phyloP scores from a whole-genome alignment of 192 early-diverging fungal species.

The Dimargaris verticillata region DNA sequence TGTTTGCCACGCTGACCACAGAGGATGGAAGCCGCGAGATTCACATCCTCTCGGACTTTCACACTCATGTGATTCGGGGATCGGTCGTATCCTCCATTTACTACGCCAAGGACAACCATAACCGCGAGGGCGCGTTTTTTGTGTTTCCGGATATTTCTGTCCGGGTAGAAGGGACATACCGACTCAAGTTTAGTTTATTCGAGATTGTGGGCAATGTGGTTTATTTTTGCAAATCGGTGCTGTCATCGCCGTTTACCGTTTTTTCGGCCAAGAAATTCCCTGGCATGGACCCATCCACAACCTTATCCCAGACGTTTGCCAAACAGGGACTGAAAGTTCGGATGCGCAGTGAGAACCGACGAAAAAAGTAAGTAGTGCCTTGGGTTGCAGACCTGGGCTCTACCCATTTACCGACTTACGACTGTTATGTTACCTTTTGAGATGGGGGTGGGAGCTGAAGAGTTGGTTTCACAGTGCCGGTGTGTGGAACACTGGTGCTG shows the following conservation, averaged over 20 bases:
- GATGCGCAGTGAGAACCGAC: conserved; percentile 67
- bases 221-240: conserved; percentile 75
- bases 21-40: conserved; percentile 70
- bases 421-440: no score
- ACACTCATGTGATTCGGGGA: conserved; percentile 81
- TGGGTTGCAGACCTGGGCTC: no score
- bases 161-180: conserved; percentile 80
- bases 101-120: conserved; percentile 73
- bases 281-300: conserved; percentile 90
- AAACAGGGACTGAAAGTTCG: conserved; percentile 92
- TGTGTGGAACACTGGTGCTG: no score
- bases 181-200: conserved; percentile 74
- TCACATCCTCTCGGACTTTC: conserved; percentile 75
- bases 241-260: conserved; percentile 70
- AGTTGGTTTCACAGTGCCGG: no score
- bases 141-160: conserved; percentile 92
- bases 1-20: conserved; percentile 84
- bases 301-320: conserved; percentile 77
- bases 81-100: conserved; percentile 86
- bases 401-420: no score
- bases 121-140: conserved; percentile 84
- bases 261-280: conserved; percentile 94
- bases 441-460: no score
- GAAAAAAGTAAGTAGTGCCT: conserved; percentile 2
- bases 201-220: conserved; percentile 80